Evolutionary conservation across 345 rosid genomes (phyloP), one percentile per base, ranked within the genome.

Genomic region (Salix suchowensis): DNA sequence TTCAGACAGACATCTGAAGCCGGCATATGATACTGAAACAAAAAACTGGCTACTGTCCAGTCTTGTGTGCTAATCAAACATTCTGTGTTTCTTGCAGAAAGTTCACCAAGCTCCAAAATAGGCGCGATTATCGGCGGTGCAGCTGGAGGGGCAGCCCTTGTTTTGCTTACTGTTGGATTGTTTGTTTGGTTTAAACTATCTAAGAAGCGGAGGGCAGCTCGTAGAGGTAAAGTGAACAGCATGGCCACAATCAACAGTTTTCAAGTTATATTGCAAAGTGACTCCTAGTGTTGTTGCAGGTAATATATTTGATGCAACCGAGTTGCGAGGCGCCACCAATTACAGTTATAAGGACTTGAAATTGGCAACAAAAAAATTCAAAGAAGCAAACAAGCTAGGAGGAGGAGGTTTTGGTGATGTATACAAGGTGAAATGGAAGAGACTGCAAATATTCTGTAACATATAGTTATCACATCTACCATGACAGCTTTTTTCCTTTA

Each of bases 331-430:
- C 1, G 85, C 91, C 3, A 13, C 74, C 21, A 84, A 32, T 46
- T 86, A 84, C 79, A 72, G 71, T 7, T 82, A 84, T 54, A 83
- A 78, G 62, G 89, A 84, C 76, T 80, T 88, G 84, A 76, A 69
- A 65, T 37, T 79, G 28, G 88, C 89, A 10, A 84, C 89, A 1
- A 76, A 66, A 62, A 84, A 85, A 5, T 88, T 86, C 42, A 81
- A 75, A n/a, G 77, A 73, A 34, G 89, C 76, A 74, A 76, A 84
- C 23, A 88, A 88, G 69, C 83, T 88, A 12, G 88, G 91, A 69
- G 84, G 81, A 77, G 88, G 91, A 26, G 89, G 89, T 23, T 88
- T 88, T 42, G 89, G 91, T 46, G 88, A 86, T 16, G 86, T 84
- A 40, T 88, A 79, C 77, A 88, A 88, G 88, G 88, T 87, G 46